Conservation (phyloP, 768 basidiomycete genomes). For the Tylopilus subfusipes region DNA sequence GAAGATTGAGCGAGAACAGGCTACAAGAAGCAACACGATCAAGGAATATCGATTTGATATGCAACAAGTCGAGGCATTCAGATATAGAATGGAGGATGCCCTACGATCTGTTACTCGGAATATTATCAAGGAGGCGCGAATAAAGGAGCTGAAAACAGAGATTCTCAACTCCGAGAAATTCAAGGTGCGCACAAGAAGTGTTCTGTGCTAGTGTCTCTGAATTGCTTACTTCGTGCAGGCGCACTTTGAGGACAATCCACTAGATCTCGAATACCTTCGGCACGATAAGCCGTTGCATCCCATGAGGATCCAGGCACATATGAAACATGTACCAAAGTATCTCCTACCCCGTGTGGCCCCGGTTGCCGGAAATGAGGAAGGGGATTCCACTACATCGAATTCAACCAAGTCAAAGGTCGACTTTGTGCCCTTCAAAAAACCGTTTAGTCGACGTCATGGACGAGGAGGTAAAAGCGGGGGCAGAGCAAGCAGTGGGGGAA, state of each 20-base stretch:
- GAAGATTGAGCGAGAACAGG: constrained; percentile 75
- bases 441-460: constrained; percentile 43
- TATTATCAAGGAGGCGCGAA: constrained; percentile 83
- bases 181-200: constrained; percentile 55
- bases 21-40: constrained; percentile 48
- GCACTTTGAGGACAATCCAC: constrained; percentile 96
- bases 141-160: constrained; percentile 92
- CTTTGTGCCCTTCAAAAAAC: constrained; percentile 76
- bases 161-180: constrained; percentile 94
- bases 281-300: constrained; percentile 96
- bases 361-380: constrained; percentile 41
- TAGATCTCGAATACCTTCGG: constrained; percentile 85
- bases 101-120: constrained; percentile 82
- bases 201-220: not conserved
- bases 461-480: constrained; percentile 48
- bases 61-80: constrained; percentile 95
- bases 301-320: constrained; percentile 83
- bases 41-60: constrained; percentile 94
- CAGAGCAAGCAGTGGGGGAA: constrained; percentile 37
- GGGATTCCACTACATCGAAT: constrained; percentile 13
- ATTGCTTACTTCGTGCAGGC: constrained; percentile 49
- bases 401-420: constrained; percentile 34
- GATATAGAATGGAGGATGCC: constrained; percentile 98
- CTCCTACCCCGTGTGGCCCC: constrained; percentile 71
- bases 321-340: constrained; percentile 95